Conservation (phyloP, 805 yeast genomes). For the Kregervanrija pseudodelftensis region DNA sequence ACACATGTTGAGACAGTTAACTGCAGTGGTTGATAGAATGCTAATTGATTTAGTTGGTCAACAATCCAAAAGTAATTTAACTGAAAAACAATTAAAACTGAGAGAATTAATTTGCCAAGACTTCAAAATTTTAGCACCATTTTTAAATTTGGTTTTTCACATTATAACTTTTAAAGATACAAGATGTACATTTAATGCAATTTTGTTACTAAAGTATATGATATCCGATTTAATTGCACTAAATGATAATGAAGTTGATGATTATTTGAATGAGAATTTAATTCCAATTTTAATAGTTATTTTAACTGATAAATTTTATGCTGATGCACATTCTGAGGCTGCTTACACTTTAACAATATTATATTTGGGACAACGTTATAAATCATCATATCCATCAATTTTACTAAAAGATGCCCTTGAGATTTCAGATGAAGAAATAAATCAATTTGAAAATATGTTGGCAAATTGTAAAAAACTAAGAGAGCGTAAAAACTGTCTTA, state of each 20-base stretch:
- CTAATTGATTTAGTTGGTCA: conserved; percentile 86
- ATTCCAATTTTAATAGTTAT: conserved; percentile 64
- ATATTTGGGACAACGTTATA: conserved; percentile 64
- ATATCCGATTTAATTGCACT: conserved; percentile 61
- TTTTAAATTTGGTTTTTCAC: conserved; percentile 66
- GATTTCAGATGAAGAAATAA: conserved; percentile 48
- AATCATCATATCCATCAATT: conserved; percentile 62
- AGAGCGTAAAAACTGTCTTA: conserved; percentile 73
- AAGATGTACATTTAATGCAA: conserved; percentile 86
- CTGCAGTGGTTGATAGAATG: conserved; percentile 84
- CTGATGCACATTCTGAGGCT: conserved; percentile 86
- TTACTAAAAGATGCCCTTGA: conserved; percentile 45
- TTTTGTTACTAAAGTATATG: conserved; percentile 69
- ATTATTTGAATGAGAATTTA: conserved; percentile 54
- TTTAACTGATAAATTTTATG: conserved; percentile 65
- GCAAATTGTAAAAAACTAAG: conserved; percentile 60
- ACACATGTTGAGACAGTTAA: conserved; percentile 83
- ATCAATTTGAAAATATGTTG: conserved; percentile 56
- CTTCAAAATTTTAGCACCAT: conserved; percentile 66
- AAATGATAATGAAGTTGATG: conserved; percentile 66
- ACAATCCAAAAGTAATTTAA: conserved; percentile 38
- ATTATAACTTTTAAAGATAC: conserved; percentile 80
- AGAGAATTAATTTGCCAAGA: conserved; percentile 60
- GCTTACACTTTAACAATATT: conserved; percentile 80
- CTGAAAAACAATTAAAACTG: conserved; percentile 57